A percentile compares a stretch with the other conserved stretches of the same genome.
Conservation (phyloP, 768 basidiomycete genomes). For the Collybiopsis confluens region DNA sequence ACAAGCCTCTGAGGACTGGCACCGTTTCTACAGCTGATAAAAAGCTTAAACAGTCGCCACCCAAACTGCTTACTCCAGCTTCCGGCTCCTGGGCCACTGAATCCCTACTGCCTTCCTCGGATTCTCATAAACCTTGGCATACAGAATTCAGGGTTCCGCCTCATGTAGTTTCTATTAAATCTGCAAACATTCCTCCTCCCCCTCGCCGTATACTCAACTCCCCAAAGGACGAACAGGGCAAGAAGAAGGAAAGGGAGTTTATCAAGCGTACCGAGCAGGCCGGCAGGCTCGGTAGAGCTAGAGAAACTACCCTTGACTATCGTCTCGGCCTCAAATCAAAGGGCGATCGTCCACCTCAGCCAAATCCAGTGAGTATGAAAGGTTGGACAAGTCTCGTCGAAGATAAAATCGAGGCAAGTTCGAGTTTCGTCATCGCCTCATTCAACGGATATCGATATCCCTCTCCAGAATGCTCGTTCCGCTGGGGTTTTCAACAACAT, state of each 20-base stretch:
- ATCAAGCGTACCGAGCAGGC: slow-evolving; percentile 48
- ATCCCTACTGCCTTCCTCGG: slow-evolving; percentile 49
- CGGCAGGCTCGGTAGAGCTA: slow-evolving; percentile 56
- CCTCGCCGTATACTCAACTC: slow-evolving; percentile 13
- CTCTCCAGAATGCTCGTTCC: slow-evolving; percentile 52
- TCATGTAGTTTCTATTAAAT: slow-evolving; percentile 47
- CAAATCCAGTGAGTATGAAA: slow-evolving; percentile 61
- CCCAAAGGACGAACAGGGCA: slow-evolving; percentile 31
- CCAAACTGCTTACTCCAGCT: slow-evolving; percentile 22
- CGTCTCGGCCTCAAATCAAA: slow-evolving; percentile 37
- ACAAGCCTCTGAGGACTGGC: slow-evolving; percentile 73
- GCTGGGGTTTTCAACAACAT: slow-evolving; percentile 71
- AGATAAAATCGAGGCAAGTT: slow-evolving; percentile 74
- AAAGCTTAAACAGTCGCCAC: slow-evolving; percentile 51
- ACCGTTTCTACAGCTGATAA: slow-evolving; percentile 58
- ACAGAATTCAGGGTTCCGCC: slow-evolving; percentile 61
- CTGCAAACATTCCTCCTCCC: slow-evolving; percentile 40
- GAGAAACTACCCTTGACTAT: slow-evolving; percentile 76
- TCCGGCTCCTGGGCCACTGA: slow-evolving; percentile 44
- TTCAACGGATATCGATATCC: not conserved
- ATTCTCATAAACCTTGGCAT: slow-evolving; percentile 65
- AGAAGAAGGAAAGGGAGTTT: slow-evolving; percentile 43
- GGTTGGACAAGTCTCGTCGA: slow-evolving; percentile 77
- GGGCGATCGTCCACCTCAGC: slow-evolving; percentile 10
- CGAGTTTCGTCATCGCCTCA: no score